phyloP scores from a whole-genome alignment of 1,284 basidiomycete species.

The Cutaneotrichosporon sp. region DNA sequence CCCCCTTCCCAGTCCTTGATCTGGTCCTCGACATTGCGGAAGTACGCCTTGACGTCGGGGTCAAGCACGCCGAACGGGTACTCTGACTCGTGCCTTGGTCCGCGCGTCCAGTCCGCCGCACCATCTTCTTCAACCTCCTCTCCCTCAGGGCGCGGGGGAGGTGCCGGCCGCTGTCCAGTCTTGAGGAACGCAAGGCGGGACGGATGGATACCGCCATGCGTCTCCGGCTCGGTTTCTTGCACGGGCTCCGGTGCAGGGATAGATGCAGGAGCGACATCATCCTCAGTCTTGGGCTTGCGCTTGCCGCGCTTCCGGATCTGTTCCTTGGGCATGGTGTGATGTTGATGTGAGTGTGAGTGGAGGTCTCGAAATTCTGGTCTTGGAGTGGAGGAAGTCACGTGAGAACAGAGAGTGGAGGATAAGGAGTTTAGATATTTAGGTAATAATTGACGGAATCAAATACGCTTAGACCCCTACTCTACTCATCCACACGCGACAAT shows the following conservation, averaged over 20 bases:
- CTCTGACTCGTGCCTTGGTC: conserved; percentile 59
- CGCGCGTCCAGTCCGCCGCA: conserved; percentile 37
- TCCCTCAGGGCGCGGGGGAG: conserved; percentile 9
- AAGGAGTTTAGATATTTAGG: neutral
- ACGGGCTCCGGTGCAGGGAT: conserved; percentile 9
- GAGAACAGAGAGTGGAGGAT: neutral
- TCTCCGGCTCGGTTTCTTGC: conserved; percentile 15
- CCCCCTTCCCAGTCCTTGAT: conserved; percentile 77
- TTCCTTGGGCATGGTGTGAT: conserved; percentile 46
- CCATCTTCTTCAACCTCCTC: conserved; percentile 23
- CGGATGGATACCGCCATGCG: conserved; percentile 40
- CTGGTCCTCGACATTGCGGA: conserved; percentile 78
- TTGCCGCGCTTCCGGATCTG: conserved; percentile 52
- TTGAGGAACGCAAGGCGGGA: conserved; percentile 41
- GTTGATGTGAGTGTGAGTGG: conserved; percentile 9
- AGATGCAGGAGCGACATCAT: conserved; percentile 15
- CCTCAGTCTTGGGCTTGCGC: conserved; percentile 48
- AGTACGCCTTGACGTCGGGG: conserved; percentile 85
- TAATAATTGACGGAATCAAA: no score
- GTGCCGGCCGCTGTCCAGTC: conserved; percentile 26
- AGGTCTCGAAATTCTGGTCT: conserved; percentile 12
- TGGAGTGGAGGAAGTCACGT: neutral
- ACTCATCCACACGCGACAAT: no score
- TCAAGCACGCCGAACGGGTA: conserved; percentile 85
- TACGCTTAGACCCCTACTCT: no score